Conservation (phyloP, 805 yeast genomes). For the Starmerella apis region DNA sequence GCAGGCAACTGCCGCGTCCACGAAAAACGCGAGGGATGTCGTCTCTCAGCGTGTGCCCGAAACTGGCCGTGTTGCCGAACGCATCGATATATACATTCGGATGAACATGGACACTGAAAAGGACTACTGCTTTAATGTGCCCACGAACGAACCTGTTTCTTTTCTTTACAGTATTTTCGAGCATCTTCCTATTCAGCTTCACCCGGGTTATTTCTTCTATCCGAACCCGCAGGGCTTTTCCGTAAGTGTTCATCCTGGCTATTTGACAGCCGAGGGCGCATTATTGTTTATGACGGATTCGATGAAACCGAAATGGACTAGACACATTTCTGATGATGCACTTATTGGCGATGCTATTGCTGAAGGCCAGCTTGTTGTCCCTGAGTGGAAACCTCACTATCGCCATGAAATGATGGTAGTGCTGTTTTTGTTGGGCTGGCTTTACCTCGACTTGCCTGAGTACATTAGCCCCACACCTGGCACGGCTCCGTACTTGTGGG, state of each 20-base stretch:
- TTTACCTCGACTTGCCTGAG: slow-evolving; percentile 90
- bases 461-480: slow-evolving; percentile 87
- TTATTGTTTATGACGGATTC: slow-evolving; percentile 58
- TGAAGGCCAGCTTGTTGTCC: slow-evolving; percentile 85
- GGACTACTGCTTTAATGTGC: slow-evolving; percentile 81
- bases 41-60: not conserved
- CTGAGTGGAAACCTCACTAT: slow-evolving; percentile 49
- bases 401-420: slow-evolving; percentile 27
- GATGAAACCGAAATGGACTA: slow-evolving; percentile 38
- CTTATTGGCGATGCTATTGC: slow-evolving; percentile 51
- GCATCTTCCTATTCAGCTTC: slow-evolving; percentile 58
- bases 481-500: slow-evolving; percentile 57
- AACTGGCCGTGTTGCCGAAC: not conserved
- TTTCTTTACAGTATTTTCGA: slow-evolving; percentile 53
- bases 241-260: slow-evolving; percentile 62
- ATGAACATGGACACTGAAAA: slow-evolving; percentile 75
- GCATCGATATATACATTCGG: slow-evolving; percentile 50
- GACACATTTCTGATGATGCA: slow-evolving; percentile 40
- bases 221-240: slow-evolving; percentile 53
- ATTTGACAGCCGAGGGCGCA: slow-evolving; percentile 72
- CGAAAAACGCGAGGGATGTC: not conserved
- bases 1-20: not conserved
- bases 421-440: slow-evolving; percentile 46
- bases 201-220: slow-evolving; percentile 69
- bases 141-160: slow-evolving; percentile 44